A percentile compares a stretch with the other conserved stretches of the same genome.
Conservation (phyloP, 2,329 filamentous ascomycete species). For the Emergomyces orientalis region DNA sequence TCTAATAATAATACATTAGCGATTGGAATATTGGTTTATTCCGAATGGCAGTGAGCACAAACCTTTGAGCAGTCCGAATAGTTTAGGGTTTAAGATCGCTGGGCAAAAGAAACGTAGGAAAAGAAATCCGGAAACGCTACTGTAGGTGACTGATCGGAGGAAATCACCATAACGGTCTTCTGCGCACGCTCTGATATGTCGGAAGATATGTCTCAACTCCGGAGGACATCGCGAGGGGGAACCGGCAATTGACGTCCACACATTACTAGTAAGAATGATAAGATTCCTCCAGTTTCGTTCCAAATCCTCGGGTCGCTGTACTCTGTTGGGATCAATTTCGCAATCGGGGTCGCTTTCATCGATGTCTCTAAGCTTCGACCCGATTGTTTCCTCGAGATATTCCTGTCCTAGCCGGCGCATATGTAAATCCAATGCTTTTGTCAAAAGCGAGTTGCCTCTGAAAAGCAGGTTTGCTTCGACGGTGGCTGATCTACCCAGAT, state of each 20-base stretch:
- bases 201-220: conserved; percentile 75
- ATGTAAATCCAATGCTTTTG: conserved; percentile 86
- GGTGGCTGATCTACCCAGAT: conserved; percentile 55
- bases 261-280: conserved; percentile 64
- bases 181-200: conserved; percentile 84
- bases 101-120: conserved; percentile 94
- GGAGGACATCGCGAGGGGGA: conserved; percentile 68
- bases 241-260: conserved; percentile 73
- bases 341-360: conserved; percentile 85
- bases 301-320: conserved; percentile 58
- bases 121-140: conserved; percentile 87
- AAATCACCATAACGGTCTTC: conserved; percentile 94
- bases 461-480: conserved; percentile 89
- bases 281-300: conserved; percentile 75
- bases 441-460: conserved; percentile 86
- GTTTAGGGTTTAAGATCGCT: conserved; percentile 88
- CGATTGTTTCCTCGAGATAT: conserved; percentile 77
- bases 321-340: conserved; percentile 83
- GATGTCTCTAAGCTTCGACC: conserved; percentile 79
- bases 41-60: conserved; percentile 10
- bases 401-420: conserved; percentile 92
- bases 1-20: conserved; percentile 42
- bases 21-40: background rate
- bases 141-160: conserved; percentile 78
- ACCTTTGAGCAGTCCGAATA: conserved; percentile 77